Evolutionary conservation across 2,329 filamentous ascomycete genomes (phyloP), one percentile per base, ranked within the genome.

Genomic region (Pseudogymnoascus sp.): DNA sequence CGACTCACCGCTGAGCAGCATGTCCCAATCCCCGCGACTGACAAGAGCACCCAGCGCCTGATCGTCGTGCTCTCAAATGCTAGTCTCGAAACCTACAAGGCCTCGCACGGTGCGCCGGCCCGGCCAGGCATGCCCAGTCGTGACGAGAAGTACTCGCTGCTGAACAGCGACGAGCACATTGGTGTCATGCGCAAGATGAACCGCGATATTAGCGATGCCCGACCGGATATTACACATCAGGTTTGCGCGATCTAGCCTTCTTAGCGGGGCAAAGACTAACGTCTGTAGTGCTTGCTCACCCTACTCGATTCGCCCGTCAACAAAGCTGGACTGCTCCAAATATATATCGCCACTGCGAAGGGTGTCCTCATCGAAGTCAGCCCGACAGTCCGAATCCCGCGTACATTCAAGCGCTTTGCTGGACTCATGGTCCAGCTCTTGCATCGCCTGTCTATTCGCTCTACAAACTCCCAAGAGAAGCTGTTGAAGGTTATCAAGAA

Each of bases 131-230:
- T 82, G 63, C 84, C 85, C 64, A 85, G 90, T 28, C 68, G 69
- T 60, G 92, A 97, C 71, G 93, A 97, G 75, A 97, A 97, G 77
- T 99, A 96, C 78, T 96, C 93, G 65, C 82, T 99, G 60, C 86
- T 99, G 72, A 99, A 99, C 82, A 97, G 92, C 77, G 94, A 99
- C 73, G 94, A 99, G 78, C 94, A 99, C 75, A 99, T 99, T 69
- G 94, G 94, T 66, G 90, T 97, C 67, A 96, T 99, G 92, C 89
- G 94, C 72, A 99, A 97, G 82, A 97, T 97, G 93, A 96, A 96
- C 75, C 85, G 94, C 70, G 94, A 99, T 75, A 97, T 99, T 68
- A 97, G 92, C 75, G 94, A 99, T 77, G 94, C 94, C 64, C 87
- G 94, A 69, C 94, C 94, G 49, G 94, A 99, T 77, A 99, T 99